Base-by-base conservation (phyloP, 768 basidiomycete species). In the Ramaria rubella region DNA sequence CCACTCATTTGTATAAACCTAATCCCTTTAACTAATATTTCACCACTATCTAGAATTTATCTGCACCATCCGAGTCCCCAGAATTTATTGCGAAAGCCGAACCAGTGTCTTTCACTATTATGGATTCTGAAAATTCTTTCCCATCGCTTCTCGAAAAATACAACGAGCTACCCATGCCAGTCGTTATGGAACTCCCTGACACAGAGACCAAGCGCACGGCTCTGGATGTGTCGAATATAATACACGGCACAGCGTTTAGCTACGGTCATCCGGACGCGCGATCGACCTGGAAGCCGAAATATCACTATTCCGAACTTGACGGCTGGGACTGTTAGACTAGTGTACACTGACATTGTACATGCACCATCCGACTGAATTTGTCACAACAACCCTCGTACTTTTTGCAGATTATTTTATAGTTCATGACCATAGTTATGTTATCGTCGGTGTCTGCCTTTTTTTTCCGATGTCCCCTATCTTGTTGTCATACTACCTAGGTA, bases 231-330 rank as follows among this genome's bases (percentile, higher is more conserved):
- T 56, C 55, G n/a, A 56, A 56, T 19, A n/a, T 56, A 31, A 56
- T 56, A 11, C 55, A 56, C 17, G 45, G 45, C 15, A 56, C 55
- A 17, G 55, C 55, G 30, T 56, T 56, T 27, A 56, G 26, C n/a
- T 56, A 31, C 27, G 55, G 55, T 17, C 43, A 27, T 33, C 55
- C 55, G n/a, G 55, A 56, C 33, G 55, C 55, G 15, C 44, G 55
- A 29, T n/a, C 26, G 6, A 45, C 45, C 9, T 56, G 55, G 55
- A 56, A 56, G 23, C 55, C 55, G 45, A 56, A 48, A 30, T 56
- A 56, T 56, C 26, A 36, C n/a, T 56, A 30, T 33, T 45, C 43
- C 48, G 55, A 56, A 19, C 3, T 48, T n/a, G 26, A 46, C 27
- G 55, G 55, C 19, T 56, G 55, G 55, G 26, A 27, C 15, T 56